These are phyloP conservation scores for Nicotiana rustica DNA, from an alignment of 305 asterid species.

Conservation along the genomic window DNA sequence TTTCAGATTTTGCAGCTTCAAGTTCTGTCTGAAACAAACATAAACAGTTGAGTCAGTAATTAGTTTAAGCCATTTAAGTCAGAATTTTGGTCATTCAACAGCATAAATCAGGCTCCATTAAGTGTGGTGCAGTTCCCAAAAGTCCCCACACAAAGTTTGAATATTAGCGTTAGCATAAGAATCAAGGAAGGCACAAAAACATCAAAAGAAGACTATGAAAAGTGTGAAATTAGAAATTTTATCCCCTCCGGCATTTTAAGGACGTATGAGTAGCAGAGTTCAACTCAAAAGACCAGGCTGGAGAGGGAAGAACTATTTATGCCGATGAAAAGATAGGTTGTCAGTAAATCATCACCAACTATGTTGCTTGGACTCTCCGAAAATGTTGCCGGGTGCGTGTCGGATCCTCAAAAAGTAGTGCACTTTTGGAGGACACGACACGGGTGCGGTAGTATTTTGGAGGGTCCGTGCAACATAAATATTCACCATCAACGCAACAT, in stretches of 20 bases:
- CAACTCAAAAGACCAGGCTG: neutral
- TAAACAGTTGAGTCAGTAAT: neutral
- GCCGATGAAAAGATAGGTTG: neutral
- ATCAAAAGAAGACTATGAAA: conserved; percentile 15
- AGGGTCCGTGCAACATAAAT: no score
- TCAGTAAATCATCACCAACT: neutral
- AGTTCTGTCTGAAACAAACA: conserved; percentile 65
- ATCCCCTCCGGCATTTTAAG: neutral
- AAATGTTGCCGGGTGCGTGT: no score
- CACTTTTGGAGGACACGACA: no score
- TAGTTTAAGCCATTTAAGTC: neutral
- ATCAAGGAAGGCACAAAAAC: neutral
- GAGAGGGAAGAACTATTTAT: neutral
- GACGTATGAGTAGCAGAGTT: neutral
- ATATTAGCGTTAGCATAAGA: neutral
- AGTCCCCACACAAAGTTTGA: neutral
- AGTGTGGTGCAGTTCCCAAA: conserved; percentile 2
- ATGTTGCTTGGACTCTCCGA: no score
- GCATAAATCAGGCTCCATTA: neutral
- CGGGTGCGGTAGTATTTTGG: no score
- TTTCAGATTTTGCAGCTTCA: conserved; percentile 83
- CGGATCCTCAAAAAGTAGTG: no score
- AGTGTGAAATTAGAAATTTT: neutral
- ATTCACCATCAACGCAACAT: neutral
- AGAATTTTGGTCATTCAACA: neutral